phyloP scores from a whole-genome alignment of 2,329 filamentous ascomycete genomes.

The Aphanoascus verrucosus region DNA sequence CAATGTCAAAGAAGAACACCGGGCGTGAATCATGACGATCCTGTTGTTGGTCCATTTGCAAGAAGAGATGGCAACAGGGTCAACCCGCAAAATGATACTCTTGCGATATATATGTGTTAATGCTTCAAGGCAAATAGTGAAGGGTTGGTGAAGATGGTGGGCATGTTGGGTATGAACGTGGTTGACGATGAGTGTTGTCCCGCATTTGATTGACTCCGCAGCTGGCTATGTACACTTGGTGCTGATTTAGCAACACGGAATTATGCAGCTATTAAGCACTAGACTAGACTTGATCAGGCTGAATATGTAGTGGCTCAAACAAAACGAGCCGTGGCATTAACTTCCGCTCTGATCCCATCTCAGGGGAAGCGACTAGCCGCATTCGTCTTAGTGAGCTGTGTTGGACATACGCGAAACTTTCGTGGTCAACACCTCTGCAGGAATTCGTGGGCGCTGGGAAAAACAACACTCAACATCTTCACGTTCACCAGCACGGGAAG shows the following conservation, averaged over 20 bases:
- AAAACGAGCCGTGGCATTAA: not conserved
- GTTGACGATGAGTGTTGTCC: not conserved
- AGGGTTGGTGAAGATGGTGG: not conserved
- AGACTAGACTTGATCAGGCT: no score
- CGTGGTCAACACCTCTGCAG: not conserved
- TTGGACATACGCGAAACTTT: conserved; percentile 1
- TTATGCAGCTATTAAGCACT: no score
- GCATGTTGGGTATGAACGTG: not conserved
- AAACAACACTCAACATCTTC: not conserved
- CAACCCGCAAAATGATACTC: not conserved
- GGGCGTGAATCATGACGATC: conserved; percentile 33
- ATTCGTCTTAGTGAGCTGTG: not conserved
- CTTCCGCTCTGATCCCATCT: not conserved
- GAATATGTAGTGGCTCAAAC: not conserved
- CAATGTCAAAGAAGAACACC: conserved; percentile 79
- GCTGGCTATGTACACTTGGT: no score
- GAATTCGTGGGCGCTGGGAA: not conserved
- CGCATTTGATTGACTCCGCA: no score
- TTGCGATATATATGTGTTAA: not conserved
- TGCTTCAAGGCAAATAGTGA: not conserved
- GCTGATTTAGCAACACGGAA: no score
- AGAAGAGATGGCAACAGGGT: not conserved
- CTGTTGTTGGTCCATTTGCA: not conserved
- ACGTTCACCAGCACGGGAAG: not conserved
- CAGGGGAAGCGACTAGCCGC: not conserved